Conservation (phyloP, 805 yeast species). For the Teunomyces funiuensis region DNA sequence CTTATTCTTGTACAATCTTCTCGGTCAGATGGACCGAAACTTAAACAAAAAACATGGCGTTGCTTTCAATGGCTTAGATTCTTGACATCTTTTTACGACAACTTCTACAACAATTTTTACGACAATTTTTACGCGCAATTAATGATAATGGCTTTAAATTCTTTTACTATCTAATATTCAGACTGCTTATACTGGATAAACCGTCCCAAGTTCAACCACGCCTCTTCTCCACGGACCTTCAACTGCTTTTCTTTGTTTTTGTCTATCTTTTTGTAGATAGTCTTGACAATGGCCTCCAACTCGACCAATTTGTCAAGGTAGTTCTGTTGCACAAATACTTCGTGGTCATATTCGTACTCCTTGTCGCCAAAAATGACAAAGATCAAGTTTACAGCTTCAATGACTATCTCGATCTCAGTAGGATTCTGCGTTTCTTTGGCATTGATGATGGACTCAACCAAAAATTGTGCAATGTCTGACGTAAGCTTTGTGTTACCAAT, state of each 20-base stretch:
- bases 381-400: slow-evolving; percentile 63
- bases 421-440: slow-evolving; percentile 11
- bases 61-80: neutral
- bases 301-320: slow-evolving; percentile 44
- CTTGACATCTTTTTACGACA: neutral
- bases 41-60: too few species aligned
- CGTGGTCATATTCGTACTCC: slow-evolving; percentile 61
- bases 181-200: slow-evolving; percentile 71
- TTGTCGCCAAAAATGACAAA: slow-evolving; percentile 83
- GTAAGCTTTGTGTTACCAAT: slow-evolving; percentile 48
- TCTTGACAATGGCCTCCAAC: slow-evolving; percentile 48
- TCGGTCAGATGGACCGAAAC: too few species aligned
- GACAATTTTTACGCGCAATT: neutral
- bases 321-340: slow-evolving; percentile 59
- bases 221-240: slow-evolving; percentile 66
- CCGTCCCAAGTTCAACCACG: slow-evolving; percentile 62
- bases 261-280: slow-evolving; percentile 62
- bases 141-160: neutral
- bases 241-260: slow-evolving; percentile 57
- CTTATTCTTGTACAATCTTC: too few species aligned
- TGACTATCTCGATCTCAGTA: slow-evolving; percentile 38
- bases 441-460: slow-evolving; percentile 13
- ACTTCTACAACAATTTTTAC: neutral
- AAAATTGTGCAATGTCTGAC: slow-evolving; percentile 37
- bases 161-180: slow-evolving; percentile 15